Evolutionary conservation across 2,329 filamentous ascomycete species (phyloP).

Genomic region (Fusarium miscanthi): DNA sequence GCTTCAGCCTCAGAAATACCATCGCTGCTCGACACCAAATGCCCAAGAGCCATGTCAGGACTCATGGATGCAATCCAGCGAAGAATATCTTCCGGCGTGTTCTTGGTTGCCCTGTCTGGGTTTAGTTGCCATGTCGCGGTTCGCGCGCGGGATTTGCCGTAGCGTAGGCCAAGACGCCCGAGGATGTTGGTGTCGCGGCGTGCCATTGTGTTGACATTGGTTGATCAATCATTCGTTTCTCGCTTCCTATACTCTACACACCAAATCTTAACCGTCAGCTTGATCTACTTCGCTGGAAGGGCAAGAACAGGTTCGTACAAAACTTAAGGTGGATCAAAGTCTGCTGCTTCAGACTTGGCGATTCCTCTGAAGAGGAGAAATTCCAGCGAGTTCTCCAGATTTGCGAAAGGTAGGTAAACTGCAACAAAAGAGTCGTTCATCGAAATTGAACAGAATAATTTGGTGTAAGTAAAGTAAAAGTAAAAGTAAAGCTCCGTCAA

Average conservation of each 20-base stretch:
- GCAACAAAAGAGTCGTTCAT: neutral
- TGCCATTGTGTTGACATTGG: neutral
- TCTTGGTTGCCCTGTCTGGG: neutral
- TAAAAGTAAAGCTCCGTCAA: rapidly evolving
- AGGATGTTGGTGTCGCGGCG: neutral
- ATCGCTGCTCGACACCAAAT: neutral
- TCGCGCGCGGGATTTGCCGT: neutral
- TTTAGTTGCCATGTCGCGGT: neutral
- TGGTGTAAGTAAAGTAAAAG: neutral
- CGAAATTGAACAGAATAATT: neutral
- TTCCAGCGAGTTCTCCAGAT: neutral
- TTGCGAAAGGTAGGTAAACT: neutral
- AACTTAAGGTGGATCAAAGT: conserved; percentile 6
- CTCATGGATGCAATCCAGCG: neutral
- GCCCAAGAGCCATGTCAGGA: neutral
- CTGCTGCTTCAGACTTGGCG: conserved; percentile 6
- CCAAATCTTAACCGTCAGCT: neutral
- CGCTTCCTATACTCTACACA: neutral
- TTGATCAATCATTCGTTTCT: neutral
- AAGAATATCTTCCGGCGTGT: neutral
- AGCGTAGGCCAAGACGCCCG: neutral
- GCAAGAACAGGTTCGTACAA: neutral
- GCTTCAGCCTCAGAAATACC: neutral
- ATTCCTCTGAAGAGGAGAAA: conserved; percentile 4
- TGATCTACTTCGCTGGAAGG: rapidly evolving